Base-by-base conservation (phyloP, 129 eudicot genomes). In the Scalesia atractyloides region DNA sequence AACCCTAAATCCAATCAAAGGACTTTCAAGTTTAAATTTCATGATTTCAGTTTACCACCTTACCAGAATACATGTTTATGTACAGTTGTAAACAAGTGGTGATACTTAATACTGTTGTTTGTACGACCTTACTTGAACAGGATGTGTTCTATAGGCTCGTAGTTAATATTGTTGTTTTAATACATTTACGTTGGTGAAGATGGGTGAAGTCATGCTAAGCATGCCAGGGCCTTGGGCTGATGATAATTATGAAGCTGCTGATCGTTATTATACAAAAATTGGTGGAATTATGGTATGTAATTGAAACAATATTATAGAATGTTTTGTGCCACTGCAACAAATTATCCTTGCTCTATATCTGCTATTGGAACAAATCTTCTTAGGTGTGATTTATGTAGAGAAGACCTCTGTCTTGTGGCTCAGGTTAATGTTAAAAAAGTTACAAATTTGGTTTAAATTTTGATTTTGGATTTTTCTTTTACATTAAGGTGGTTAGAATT, bases 171-270 rank as follows among this genome's bases (percentile, higher is more conserved):
- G n/a, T n/a, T n/a, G n/a, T n/a, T n/a, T n/a, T n/a, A n/a, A n/a
- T n/a, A n/a, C 22, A 22, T 9, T 26, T 77, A n/a, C 8, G 11
- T 62, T 68, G 41, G 33, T 68, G 53, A 81, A 75, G 74, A 95
- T 90, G 99, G 82, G 78, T 18, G 84, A 80, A 73, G 86, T 90
- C n/a, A 77, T 79, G 57, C 70, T 95, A 75, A 97, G 99, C 61
- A 80, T 94, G 90, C 99, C 99, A 12, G 99, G 99, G 30, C 82
- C 85, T 16, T 94, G 99, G 99, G 96, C 99, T 39, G 96, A 86
- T 56, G 87, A 91, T 78, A 80, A 81, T 20, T 43, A 7, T 51
- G 97, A 94, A 86, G 83, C 75, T 30, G 81, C 96, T 63, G 94
- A 94, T 82, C 92, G 86, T 73, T 90, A 90, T 70, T 86, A 96